Evolutionary conservation across 2,329 filamentous ascomycete species (phyloP).

Genomic region (Didymella sp.): DNA sequence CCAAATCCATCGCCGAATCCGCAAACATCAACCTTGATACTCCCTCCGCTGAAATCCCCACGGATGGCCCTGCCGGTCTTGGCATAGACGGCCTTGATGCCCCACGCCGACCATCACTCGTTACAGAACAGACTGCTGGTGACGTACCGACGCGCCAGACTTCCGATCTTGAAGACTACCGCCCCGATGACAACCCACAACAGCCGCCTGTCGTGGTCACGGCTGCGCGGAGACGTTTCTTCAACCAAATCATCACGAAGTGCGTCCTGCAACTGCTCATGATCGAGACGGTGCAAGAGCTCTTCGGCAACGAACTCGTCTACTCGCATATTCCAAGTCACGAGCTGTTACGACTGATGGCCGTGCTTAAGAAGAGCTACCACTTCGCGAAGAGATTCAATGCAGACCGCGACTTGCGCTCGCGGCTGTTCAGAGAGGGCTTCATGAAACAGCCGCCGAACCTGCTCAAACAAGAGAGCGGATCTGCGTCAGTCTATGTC

Average conservation of each 20-base stretch:
- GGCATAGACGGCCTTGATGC: slow-evolving; percentile 53
- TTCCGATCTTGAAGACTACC: slow-evolving; percentile 81
- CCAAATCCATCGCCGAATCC: slow-evolving; percentile 46
- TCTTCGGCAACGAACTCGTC: slow-evolving; percentile 96
- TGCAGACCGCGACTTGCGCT: slow-evolving; percentile 92
- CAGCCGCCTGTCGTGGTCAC: slow-evolving; percentile 93
- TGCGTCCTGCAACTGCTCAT: slow-evolving; percentile 97
- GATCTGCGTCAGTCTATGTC: slow-evolving; percentile 92
- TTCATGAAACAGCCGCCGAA: slow-evolving; percentile 99
- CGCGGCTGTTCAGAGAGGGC: slow-evolving; percentile 92
- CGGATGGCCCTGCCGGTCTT: too few relatives aligned
- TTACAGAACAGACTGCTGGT: slow-evolving; percentile 44
- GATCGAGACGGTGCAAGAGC: slow-evolving; percentile 98
- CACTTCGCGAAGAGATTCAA: slow-evolving; percentile 98
- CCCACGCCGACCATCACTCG: slow-evolving; percentile 39
- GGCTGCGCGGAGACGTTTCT: slow-evolving; percentile 89
- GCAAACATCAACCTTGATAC: slow-evolving; percentile 46
- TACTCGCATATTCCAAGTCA: slow-evolving; percentile 90
- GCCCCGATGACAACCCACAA: slow-evolving; percentile 70
- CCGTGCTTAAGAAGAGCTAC: slow-evolving; percentile 91
- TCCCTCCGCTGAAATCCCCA: slow-evolving; percentile 40
- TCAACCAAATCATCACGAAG: slow-evolving; percentile 98
- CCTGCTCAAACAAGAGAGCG: slow-evolving; percentile 93
- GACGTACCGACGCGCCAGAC: slow-evolving; percentile 46
- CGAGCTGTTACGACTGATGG: slow-evolving; percentile 91